These are phyloP conservation scores for Cadophora sp. DNA, from an alignment of 2,329 filamentous ascomycete genomes.

Conservation along the genomic window DNA sequence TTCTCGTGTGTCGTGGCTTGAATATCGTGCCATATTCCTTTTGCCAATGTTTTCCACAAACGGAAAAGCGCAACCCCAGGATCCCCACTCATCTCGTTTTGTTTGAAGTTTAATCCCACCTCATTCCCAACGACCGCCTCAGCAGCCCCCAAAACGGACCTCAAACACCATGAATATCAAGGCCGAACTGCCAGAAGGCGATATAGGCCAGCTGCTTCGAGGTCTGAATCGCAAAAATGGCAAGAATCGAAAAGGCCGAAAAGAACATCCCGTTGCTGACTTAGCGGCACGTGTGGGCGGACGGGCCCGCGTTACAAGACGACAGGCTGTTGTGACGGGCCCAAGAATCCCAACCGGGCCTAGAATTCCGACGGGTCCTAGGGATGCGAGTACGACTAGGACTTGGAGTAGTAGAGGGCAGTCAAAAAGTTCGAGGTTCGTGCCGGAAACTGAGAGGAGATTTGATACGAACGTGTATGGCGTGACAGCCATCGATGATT, in stretches of 20 bases:
- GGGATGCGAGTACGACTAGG: background rate
- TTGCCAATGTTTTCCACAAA: conserved; percentile 5
- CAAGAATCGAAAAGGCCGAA: background rate
- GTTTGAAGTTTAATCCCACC: background rate
- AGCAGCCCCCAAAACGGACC: background rate
- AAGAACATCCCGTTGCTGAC: background rate
- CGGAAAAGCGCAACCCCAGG: conserved; percentile 8
- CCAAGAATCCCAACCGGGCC: background rate
- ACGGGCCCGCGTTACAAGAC: background rate
- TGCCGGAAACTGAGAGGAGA: conserved; percentile 54
- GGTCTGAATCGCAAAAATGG: background rate
- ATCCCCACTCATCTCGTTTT: conserved; percentile 7
- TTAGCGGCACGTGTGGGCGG: background rate
- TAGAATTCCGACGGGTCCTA: background rate
- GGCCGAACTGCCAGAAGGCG: background rate
- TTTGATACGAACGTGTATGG: conserved; percentile 24
- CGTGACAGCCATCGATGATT: conserved; percentile 13
- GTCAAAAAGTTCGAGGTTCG: background rate
- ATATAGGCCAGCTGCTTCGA: conserved; percentile 13
- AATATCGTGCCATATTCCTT: background rate
- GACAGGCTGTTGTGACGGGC: background rate
- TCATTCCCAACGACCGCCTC: background rate
- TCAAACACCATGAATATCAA: background rate
- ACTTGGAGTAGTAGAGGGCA: background rate
- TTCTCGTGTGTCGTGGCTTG: too few species aligned